Percentiles rank a stretch among this genome's conserved stretches.
These are phyloP conservation scores for Hyphopichia burtonii DNA, from an alignment of 1,139 yeast genomes.

Conservation along the genomic window DNA sequence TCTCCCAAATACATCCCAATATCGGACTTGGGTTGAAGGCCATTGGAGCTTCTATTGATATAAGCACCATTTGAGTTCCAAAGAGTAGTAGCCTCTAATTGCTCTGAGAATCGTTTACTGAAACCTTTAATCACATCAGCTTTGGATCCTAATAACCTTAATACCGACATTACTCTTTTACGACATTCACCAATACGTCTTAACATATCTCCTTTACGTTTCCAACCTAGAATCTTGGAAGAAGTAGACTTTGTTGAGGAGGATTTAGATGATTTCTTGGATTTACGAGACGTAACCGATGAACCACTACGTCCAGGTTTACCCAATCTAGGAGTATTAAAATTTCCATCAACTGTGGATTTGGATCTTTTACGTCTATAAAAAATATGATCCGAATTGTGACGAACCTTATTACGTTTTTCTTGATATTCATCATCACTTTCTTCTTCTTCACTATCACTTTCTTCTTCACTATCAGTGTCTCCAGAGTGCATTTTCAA, in stretches of 20 bases:
- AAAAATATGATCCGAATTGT: conserved; percentile 20
- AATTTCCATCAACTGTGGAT: conserved; percentile 36
- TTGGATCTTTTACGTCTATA: conserved; percentile 38
- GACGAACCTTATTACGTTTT: conserved; percentile 14
- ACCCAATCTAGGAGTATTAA: conserved; percentile 4
- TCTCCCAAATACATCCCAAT: conserved; percentile 90
- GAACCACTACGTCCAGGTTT: conserved; percentile 4
- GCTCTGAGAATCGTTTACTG: conserved; percentile 82
- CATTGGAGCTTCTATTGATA: conserved; percentile 32
- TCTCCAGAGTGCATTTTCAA: conserved; percentile 79
- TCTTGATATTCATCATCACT: conserved; percentile 16
- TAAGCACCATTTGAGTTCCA: conserved; percentile 58
- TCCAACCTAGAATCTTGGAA: conserved; percentile 73
- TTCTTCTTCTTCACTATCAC: conserved; percentile 35
- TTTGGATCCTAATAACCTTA: conserved; percentile 81
- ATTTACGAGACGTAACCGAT: conserved; percentile 12
- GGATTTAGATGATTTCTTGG: conserved; percentile 16
- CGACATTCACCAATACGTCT: conserved; percentile 94
- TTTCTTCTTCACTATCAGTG: conserved; percentile 40
- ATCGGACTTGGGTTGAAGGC: conserved; percentile 46
- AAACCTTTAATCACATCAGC: conserved; percentile 97
- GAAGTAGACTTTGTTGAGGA: conserved; percentile 34
- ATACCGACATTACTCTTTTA: conserved; percentile 86
- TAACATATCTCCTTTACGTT: conserved; percentile 89
- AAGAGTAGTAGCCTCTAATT: conserved; percentile 21